Base-by-base conservation (phyloP, 805 yeast genomes). In the Wickerhamiella musiphila region DNA sequence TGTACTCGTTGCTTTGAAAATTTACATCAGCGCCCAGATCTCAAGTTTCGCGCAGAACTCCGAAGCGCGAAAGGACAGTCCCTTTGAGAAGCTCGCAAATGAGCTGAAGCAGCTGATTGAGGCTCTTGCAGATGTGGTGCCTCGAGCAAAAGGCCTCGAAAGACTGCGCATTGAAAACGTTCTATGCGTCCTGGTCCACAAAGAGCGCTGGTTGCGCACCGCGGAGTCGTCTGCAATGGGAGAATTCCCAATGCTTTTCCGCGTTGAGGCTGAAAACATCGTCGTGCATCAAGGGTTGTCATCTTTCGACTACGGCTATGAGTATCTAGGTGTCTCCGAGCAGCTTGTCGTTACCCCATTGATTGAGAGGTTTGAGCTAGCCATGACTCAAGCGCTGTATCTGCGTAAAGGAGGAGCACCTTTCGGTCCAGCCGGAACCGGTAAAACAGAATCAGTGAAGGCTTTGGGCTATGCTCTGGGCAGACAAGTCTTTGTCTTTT, bases 341-440 rank as follows among this genome's bases (percentile, higher is more conserved):
- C 65, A 73, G 34, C 56, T 84, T 15, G 92, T 86, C 0, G 65
- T 68, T 34, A 86, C 95, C 0, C 81, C 86, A 1, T 57, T 81
- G 13, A 61, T 78, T 6, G 68, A 69, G 29, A 58, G 63, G 5
- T 68, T 81, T 35, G 81, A 66, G 47, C 48, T 74, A 6, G 58
- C 83, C 0, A 68, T 84, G 71, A 60, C 78, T 0, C 77, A 74
- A 37, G 84, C 95, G 0, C 49, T 83, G 12, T 65, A 68, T 21
- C 81, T 73, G 42, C 66, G 65, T 22, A 57, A 71, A 6, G 96
- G 96, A n/a, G 93, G 93, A 0, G 76, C 93, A 1, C 76, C 93
- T 1, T 72, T 77, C 52, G 96, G 96, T 0, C 95, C 96, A 1
- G 94, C 96, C 2, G 96, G 96, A 26, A 86, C 96, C 0, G 96